Conservation (phyloP, 345 rosid species). For the Triadica sebifera region DNA sequence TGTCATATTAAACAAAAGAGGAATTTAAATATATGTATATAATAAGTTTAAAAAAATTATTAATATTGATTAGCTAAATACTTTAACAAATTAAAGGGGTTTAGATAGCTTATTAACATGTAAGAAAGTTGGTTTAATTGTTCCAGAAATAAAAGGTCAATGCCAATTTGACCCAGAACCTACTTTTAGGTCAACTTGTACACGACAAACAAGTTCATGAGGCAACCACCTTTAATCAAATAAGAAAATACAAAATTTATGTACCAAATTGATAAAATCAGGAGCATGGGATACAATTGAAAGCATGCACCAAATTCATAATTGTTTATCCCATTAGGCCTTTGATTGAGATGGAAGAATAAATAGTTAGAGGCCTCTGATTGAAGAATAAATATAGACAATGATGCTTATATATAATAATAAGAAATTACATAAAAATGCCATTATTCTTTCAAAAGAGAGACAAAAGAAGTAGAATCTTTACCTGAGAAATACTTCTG, state of each 20-base stretch:
- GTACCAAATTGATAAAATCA: not conserved
- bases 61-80: too few species aligned
- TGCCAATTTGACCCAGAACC: not conserved
- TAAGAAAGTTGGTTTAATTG: too few species aligned
- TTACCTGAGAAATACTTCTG: conserved; percentile 57
- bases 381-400: not conserved
- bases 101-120: too few species aligned
- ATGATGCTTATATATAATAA: not conserved
- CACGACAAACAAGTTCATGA: not conserved
- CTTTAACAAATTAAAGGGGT: too few species aligned
- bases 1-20: too few species aligned
- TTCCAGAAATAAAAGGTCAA: too few species aligned
- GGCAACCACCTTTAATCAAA: not conserved
- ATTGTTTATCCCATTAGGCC: too few species aligned
- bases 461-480: conserved; percentile 7
- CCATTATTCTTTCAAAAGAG: conserved; percentile 4
- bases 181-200: not conserved
- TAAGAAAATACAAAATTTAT: not conserved
- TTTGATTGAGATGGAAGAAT: not conserved
- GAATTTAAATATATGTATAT: too few species aligned
- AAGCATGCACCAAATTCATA: not conserved
- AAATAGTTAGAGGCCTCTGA: not conserved
- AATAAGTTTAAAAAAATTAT: too few species aligned
- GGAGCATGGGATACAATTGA: not conserved
- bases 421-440: not conserved